Conservation (phyloP, 805 yeast genomes). For the Lachancea dasiensis region DNA sequence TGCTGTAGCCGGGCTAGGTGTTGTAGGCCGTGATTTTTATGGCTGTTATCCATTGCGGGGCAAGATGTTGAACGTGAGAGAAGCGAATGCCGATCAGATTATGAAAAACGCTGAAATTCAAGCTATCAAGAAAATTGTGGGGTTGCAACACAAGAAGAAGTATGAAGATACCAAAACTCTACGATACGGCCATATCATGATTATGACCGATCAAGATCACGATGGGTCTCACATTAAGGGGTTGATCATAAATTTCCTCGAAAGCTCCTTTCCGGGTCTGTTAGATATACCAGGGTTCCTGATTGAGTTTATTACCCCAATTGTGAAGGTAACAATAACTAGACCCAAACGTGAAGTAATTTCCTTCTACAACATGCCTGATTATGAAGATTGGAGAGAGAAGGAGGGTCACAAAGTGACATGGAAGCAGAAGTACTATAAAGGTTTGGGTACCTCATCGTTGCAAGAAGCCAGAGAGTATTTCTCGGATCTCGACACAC, state of each 20-base stretch:
- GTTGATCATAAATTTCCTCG: slow-evolving; percentile 84
- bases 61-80: slow-evolving; percentile 90
- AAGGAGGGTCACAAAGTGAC: slow-evolving; percentile 65
- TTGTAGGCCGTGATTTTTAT: slow-evolving; percentile 90
- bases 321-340: slow-evolving; percentile 79
- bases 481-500: slow-evolving; percentile 77
- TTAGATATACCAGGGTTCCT: slow-evolving; percentile 86
- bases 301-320: slow-evolving; percentile 92
- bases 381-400: slow-evolving; percentile 89
- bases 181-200: slow-evolving; percentile 95
- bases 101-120: slow-evolving; percentile 90
- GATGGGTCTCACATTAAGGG: slow-evolving; percentile 99
- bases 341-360: slow-evolving; percentile 54
- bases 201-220: slow-evolving; percentile 99
- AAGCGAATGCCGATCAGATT: slow-evolving; percentile 94
- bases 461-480: slow-evolving; percentile 81
- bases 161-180: slow-evolving; percentile 69
- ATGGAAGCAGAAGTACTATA: slow-evolving; percentile 93
- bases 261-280: slow-evolving; percentile 90
- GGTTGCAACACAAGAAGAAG: slow-evolving; percentile 84
- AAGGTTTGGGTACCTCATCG: slow-evolving; percentile 96
- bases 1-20: slow-evolving; percentile 90
- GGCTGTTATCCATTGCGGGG: slow-evolving; percentile 96
- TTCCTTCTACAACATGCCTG: slow-evolving; percentile 91
- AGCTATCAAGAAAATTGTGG: slow-evolving; percentile 92